phyloP scores from a whole-genome alignment of 495 filamentous ascomycete species.

The Neurospora sp. region DNA sequence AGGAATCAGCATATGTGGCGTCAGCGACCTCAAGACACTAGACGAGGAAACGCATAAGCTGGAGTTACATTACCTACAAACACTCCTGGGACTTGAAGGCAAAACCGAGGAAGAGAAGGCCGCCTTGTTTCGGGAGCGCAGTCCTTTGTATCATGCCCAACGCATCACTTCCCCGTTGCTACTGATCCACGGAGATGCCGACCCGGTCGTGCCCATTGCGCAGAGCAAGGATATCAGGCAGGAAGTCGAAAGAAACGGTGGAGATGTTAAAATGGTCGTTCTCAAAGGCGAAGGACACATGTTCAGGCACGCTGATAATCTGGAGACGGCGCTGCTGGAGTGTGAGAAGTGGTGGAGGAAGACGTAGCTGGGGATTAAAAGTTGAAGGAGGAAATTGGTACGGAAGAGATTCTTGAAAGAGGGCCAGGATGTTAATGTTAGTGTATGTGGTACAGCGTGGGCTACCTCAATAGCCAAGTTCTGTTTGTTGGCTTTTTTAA shows the following conservation, averaged over 20 bases:
- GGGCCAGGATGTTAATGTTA: background rate
- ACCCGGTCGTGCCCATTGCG: constrained; percentile 37
- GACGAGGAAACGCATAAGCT: constrained; percentile 41
- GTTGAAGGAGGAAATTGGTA: background rate
- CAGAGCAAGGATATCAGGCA: constrained; percentile 36
- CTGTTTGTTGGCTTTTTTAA: too few species aligned
- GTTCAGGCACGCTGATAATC: constrained; percentile 19
- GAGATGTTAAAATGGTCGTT: constrained; percentile 33
- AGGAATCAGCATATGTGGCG: constrained; percentile 34
- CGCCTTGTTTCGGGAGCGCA: constrained; percentile 24
- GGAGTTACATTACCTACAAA: constrained; percentile 37
- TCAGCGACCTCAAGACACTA: constrained; percentile 33
- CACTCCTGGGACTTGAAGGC: constrained; percentile 24
- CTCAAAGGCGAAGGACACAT: constrained; percentile 41
- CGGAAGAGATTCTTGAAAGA: background rate
- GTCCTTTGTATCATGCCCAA: constrained; percentile 34
- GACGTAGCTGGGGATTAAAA: constrained; percentile 37
- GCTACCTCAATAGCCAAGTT: background rate
- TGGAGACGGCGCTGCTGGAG: constrained; percentile 16
- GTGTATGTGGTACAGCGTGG: background rate
- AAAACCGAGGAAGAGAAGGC: constrained; percentile 21
- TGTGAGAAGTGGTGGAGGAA: constrained; percentile 27
- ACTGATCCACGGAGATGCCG: constrained; percentile 36
- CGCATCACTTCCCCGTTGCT: constrained; percentile 36
- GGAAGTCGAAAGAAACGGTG: constrained; percentile 25